Base-by-base conservation (phyloP, 345 rosid species). In the Psidium guajava region DNA sequence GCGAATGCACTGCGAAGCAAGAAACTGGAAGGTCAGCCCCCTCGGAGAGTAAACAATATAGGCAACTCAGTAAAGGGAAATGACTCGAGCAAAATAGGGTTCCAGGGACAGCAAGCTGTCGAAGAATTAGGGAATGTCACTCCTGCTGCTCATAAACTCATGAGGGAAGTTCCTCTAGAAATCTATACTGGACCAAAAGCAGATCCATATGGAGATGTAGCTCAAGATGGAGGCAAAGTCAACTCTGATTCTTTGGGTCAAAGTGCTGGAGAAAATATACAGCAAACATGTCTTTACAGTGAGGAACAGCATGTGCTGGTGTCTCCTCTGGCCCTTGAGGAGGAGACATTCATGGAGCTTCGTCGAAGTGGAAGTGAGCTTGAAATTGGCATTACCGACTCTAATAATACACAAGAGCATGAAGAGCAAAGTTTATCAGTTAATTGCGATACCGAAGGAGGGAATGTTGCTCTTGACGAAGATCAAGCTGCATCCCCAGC, bases 1-100 rank as follows among this genome's bases (percentile, higher is more conserved):
- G 55, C 91, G 82, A 91, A 88, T 90, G 85, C 89, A 49, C 95
- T 90, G 85, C 94, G 88, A 89, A 92, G 89, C 80, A 87, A 87
- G 83, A 93, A 92, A 87, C 87, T 81, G 32, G 89, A 87, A 61
- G 84, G 84, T 28, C 90, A 85, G 36, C 75, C 90, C 69, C 87
- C 86, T 89, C 49, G 54, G 21, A 86, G 90, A 47, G 87, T 55
- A 93, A 87, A 24, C 86, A 81, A 86, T 83, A 88, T 57, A 83
- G 86, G 85, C 89, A 88, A 11, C 59, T 83, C 36, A 89, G 89
- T 89, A 91, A 85, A 89, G 91, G 84, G 77, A 74, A 83, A 24
- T 86, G 32, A 50, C 40, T 82, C 84, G 81, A 47, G 58, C 83
- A 64, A 64, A 64, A 64, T 8, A 32, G 75, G 32, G 12, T 20